Evolutionary conservation across 306 rosid species (phyloP).

Genomic region (Casuarina glauca): DNA sequence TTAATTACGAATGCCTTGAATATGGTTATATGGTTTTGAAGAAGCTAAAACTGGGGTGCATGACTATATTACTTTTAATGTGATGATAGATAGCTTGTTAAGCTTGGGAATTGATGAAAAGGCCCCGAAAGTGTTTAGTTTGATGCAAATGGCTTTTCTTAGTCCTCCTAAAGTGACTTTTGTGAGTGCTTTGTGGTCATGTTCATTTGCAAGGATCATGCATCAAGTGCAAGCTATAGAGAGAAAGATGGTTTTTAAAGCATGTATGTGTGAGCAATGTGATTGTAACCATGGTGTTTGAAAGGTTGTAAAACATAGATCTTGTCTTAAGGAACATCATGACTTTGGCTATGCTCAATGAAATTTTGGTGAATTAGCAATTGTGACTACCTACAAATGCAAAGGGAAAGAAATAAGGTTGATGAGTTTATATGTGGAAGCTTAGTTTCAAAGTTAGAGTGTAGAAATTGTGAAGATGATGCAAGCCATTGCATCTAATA

Average conservation of each 20-base stretch:
- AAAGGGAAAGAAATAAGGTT: slow-evolving; percentile 44
- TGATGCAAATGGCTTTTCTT: slow-evolving; percentile 51
- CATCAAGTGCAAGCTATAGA: slow-evolving; percentile 56
- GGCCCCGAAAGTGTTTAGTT: slow-evolving; percentile 52
- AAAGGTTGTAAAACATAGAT: slow-evolving; percentile 50
- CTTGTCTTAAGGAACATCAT: slow-evolving; percentile 74
- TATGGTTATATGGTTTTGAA: slow-evolving; percentile 57
- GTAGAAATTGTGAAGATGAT: slow-evolving; percentile 45
- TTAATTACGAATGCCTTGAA: slow-evolving; percentile 36
- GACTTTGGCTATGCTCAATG: slow-evolving; percentile 54
- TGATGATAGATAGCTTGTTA: slow-evolving; percentile 70
- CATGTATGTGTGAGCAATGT: slow-evolving; percentile 60
- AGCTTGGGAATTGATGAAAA: slow-evolving; percentile 45
- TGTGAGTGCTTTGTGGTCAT: slow-evolving; percentile 76
- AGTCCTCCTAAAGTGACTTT: slow-evolving; percentile 59
- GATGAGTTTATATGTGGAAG: slow-evolving; percentile 79
- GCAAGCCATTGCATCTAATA: slow-evolving; percentile 55
- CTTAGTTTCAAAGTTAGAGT: slow-evolving; percentile 50
- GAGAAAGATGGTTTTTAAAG: slow-evolving; percentile 56
- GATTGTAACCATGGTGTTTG: slow-evolving; percentile 64
- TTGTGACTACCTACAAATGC: slow-evolving; percentile 54
- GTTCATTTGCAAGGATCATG: slow-evolving; percentile 43
- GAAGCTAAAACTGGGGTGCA: slow-evolving; percentile 33
- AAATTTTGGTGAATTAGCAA: slow-evolving; percentile 42
- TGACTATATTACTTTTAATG: slow-evolving; percentile 71